Evolutionary conservation across 495 filamentous ascomycete genomes (phyloP).

Genomic region (Hyphodiscus hymeniophilus): DNA sequence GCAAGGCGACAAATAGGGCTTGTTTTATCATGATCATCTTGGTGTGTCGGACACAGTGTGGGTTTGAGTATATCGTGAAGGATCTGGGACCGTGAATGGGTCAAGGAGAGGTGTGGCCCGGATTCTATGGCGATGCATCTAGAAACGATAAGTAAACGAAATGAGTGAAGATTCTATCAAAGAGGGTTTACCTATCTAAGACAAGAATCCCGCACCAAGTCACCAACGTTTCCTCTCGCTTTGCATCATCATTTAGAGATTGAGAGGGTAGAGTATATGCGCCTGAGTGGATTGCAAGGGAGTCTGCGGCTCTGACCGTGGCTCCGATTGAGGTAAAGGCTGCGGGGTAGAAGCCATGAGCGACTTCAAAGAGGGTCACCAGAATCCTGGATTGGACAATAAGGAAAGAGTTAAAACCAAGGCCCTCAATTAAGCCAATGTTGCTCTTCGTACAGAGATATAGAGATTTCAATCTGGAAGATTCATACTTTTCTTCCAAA

Average conservation of each 20-base stretch:
- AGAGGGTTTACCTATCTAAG: constrained; percentile 7
- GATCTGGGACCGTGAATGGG: constrained; percentile 5
- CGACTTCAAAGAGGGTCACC: constrained; percentile 16
- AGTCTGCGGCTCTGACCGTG: constrained; percentile 12
- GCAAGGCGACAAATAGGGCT: constrained; percentile 7
- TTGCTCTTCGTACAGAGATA: constrained; percentile 10
- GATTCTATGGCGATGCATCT: constrained; percentile 12
- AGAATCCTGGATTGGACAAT: constrained; percentile 12
- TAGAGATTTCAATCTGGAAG: constrained; percentile 6
- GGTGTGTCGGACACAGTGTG: constrained; percentile 5
- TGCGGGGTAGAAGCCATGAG: constrained; percentile 11
- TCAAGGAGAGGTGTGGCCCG: constrained; percentile 5
- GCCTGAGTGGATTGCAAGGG: constrained; percentile 6
- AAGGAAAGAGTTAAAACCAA: constrained; percentile 11
- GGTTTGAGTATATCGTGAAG: constrained; percentile 8
- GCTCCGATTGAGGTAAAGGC: constrained; percentile 14
- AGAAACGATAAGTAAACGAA: constrained; percentile 4
- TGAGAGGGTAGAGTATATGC: constrained; percentile 1
- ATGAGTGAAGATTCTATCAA: not conserved
- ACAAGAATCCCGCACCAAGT: constrained; percentile 9
- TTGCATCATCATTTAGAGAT: constrained; percentile 5
- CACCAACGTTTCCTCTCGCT: constrained; percentile 3
- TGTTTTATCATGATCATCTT: not conserved
- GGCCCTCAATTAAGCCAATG: constrained; percentile 1
- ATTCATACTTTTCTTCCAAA: constrained; percentile 2